phyloP scores from a whole-genome alignment of 2,329 filamentous ascomycete species.

The Didymella pomorum region DNA sequence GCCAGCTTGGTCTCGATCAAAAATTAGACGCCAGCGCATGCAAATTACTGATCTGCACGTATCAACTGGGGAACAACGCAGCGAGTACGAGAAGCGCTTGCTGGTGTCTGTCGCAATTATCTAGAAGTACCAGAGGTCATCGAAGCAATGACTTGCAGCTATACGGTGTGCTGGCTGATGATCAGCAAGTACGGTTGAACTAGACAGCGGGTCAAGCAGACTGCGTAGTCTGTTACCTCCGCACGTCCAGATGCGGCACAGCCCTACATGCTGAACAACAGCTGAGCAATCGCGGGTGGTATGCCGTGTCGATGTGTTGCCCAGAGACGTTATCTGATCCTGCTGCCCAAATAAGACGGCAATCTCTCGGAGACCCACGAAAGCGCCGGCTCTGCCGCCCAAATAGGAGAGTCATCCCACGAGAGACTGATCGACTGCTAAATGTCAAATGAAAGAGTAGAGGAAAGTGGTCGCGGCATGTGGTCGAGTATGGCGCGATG shows the following conservation, averaged over 20 bases:
- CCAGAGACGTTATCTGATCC: neutral
- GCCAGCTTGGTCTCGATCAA: neutral
- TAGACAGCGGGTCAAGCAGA: neutral
- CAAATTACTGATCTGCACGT: neutral
- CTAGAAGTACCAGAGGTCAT: neutral
- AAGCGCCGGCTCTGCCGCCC: slow-evolving; percentile 5
- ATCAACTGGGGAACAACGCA: neutral
- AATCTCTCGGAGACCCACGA: slow-evolving; percentile 1
- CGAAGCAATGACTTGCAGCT: neutral
- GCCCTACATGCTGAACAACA: neutral
- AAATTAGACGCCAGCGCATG: neutral
- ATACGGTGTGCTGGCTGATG: neutral
- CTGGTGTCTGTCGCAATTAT: neutral
- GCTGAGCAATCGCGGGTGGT: neutral
- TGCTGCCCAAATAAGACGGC: neutral
- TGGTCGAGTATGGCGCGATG: neutral
- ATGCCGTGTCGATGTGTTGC: neutral
- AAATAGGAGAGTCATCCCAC: slow-evolving; percentile 4
- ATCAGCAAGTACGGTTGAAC: no score
- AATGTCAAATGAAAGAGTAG: neutral
- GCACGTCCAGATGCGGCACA: neutral
- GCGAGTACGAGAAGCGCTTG: neutral
- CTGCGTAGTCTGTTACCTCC: neutral
- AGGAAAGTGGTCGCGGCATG: neutral
- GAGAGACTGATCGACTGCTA: neutral